phyloP scores from a whole-genome alignment of 2,329 filamentous ascomycete species.

The Clarireedia sp. region DNA sequence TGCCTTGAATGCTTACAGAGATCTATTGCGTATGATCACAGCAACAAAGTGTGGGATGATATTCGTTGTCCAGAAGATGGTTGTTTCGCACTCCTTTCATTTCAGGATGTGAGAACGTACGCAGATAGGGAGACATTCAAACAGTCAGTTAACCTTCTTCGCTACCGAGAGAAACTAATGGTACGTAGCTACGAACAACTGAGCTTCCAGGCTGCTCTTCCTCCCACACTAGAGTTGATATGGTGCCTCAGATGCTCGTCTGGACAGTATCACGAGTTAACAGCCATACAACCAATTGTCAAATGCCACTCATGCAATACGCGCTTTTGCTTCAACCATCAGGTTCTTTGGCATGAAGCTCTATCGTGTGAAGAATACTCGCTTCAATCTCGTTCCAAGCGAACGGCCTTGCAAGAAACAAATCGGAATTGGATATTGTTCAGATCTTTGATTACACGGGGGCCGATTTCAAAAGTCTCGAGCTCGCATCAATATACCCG shows the following conservation, averaged over 20 bases:
- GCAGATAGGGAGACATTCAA: neutral
- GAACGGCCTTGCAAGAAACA: neutral
- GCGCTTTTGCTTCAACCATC: neutral
- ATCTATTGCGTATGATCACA: neutral
- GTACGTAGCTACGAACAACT: neutral
- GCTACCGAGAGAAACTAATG: neutral
- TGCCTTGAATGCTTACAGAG: neutral
- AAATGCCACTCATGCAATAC: neutral
- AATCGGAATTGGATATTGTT: neutral
- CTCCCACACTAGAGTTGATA: neutral
- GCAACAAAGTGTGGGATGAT: neutral
- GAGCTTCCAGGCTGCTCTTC: neutral
- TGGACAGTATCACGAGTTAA: neutral
- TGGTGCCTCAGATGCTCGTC: neutral
- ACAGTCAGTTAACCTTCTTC: neutral
- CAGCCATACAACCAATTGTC: neutral
- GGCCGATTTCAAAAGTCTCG: neutral
- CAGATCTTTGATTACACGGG: neutral
- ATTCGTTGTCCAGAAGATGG: neutral
- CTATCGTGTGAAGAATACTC: neutral
- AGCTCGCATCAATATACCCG: neutral
- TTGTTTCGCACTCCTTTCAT: neutral
- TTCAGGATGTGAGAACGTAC: neutral
- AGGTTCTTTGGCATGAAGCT: neutral
- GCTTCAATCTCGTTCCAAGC: neutral